These are phyloP conservation scores for Arthroderma uncinatum DNA, from an alignment of 2,329 filamentous ascomycete genomes.

Conservation along the genomic window DNA sequence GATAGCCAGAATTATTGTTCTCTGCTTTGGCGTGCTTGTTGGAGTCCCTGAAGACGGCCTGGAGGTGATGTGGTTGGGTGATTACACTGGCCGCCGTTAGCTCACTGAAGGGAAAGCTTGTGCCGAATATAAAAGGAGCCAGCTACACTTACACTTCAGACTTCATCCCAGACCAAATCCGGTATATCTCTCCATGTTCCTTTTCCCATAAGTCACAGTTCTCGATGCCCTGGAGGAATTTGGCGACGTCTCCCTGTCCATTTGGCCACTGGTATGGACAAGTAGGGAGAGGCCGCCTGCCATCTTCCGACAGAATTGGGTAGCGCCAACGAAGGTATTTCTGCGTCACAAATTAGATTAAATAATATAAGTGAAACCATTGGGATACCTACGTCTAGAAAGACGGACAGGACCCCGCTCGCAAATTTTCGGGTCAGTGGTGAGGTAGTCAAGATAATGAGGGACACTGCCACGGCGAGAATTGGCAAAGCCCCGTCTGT, in stretches of 20 bases:
- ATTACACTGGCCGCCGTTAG: constrained; percentile 24
- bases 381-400: not conserved
- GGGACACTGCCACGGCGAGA: not conserved
- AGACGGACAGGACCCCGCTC: not conserved
- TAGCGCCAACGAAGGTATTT: not conserved
- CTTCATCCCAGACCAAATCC: constrained; percentile 5
- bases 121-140: not conserved
- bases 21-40: constrained; percentile 34
- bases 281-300: not conserved
- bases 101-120: not conserved
- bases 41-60: constrained; percentile 35
- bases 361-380: too few species aligned
- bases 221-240: not conserved
- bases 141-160: constrained; percentile 1
- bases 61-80: constrained; percentile 26
- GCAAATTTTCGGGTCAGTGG: not conserved
- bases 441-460: not conserved
- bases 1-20: constrained; percentile 34
- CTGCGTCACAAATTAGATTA: not conserved
- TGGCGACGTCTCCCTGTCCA: constrained; percentile 4
- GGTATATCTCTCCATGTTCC: constrained; percentile 5
- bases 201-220: constrained; percentile 6
- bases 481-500: not conserved
- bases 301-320: not conserved
- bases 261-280: constrained; percentile 4